A percentile compares a stretch with the other conserved stretches of the same genome.
phyloP scores from a whole-genome alignment of 495 filamentous ascomycete species.

The Elaphomyces granulatus region DNA sequence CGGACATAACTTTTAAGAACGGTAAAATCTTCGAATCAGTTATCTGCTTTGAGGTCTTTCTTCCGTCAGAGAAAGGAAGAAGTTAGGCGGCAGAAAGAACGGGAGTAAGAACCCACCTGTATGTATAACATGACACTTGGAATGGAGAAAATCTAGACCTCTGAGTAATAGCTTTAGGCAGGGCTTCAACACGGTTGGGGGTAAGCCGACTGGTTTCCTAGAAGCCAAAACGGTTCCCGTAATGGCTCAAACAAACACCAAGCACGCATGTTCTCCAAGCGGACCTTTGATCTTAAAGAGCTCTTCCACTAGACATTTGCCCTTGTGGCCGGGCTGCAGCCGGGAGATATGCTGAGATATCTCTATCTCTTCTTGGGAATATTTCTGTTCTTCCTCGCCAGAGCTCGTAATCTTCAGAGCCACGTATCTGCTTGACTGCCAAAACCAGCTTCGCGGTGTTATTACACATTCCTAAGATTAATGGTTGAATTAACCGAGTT shows the following conservation, averaged over 20 bases:
- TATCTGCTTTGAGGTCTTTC: slow-evolving; percentile 26
- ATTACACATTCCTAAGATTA: slow-evolving; percentile 5
- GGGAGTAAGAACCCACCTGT: slow-evolving; percentile 22
- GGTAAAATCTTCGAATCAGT: slow-evolving; percentile 21
- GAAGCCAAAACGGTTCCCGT: slow-evolving; percentile 18
- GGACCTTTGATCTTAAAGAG: slow-evolving; percentile 14
- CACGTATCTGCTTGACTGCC: slow-evolving; percentile 17
- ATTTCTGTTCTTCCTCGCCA: slow-evolving; percentile 9
- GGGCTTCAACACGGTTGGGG: slow-evolving; percentile 15
- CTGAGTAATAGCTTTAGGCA: slow-evolving; percentile 18
- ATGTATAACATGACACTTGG: slow-evolving; percentile 24
- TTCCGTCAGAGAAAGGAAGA: not conserved
- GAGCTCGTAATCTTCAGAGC: slow-evolving; percentile 21
- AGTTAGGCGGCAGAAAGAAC: not conserved
- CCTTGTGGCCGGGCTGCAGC: slow-evolving; percentile 14
- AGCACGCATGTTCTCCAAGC: slow-evolving; percentile 17
- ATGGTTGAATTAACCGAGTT: slow-evolving; percentile 8
- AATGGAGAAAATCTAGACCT: slow-evolving; percentile 26
- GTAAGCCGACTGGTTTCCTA: slow-evolving; percentile 12
- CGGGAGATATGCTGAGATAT: slow-evolving; percentile 14
- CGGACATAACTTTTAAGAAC: slow-evolving; percentile 18
- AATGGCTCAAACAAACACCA: slow-evolving; percentile 23
- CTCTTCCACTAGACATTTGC: slow-evolving; percentile 13
- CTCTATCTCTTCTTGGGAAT: slow-evolving; percentile 18
- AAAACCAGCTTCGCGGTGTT: slow-evolving; percentile 13